Evolutionary conservation across 371 early-diverging fungal genomes (phyloP).

Genomic region (Lichtheimia ornata): DNA sequence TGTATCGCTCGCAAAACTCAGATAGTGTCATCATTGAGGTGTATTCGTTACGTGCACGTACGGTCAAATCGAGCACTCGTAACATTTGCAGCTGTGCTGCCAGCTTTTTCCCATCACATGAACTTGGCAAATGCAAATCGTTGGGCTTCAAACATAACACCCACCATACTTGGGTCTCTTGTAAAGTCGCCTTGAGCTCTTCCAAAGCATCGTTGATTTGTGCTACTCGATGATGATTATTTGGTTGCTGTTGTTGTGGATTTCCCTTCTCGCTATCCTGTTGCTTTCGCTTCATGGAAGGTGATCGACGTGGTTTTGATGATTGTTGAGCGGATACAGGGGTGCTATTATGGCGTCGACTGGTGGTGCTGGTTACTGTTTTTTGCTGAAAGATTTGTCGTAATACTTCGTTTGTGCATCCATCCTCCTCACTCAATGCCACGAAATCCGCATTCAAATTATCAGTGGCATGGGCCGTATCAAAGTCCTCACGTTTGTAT

Average conservation of each 20-base stretch:
- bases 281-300: conserved; percentile 23
- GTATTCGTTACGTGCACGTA: conserved; percentile 55
- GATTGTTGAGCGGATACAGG: conserved; percentile 58
- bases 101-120: conserved; percentile 53
- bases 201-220: conserved; percentile 57
- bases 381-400: conserved; percentile 28
- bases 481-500: conserved; percentile 72
- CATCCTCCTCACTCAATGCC: conserved; percentile 59
- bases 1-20: conserved; percentile 71
- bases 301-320: conserved; percentile 47
- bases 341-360: conserved; percentile 18
- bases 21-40: conserved; percentile 49
- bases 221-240: conserved; percentile 28
- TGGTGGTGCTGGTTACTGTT: conserved; percentile 38
- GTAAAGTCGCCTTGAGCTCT: conserved; percentile 72
- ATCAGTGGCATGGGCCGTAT: conserved; percentile 56
- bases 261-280: not conserved
- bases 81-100: conserved; percentile 52
- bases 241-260: not conserved
- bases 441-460: conserved; percentile 80
- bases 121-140: conserved; percentile 57
- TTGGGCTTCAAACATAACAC: conserved; percentile 79
- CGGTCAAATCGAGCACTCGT: conserved; percentile 51
- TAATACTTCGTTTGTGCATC: conserved; percentile 33
- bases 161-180: conserved; percentile 84